A percentile compares a stretch with the other conserved stretches of the same genome.
Evolutionary conservation across 768 basidiomycete genomes (phyloP).

Genomic region (Collybiopsis confluens): DNA sequence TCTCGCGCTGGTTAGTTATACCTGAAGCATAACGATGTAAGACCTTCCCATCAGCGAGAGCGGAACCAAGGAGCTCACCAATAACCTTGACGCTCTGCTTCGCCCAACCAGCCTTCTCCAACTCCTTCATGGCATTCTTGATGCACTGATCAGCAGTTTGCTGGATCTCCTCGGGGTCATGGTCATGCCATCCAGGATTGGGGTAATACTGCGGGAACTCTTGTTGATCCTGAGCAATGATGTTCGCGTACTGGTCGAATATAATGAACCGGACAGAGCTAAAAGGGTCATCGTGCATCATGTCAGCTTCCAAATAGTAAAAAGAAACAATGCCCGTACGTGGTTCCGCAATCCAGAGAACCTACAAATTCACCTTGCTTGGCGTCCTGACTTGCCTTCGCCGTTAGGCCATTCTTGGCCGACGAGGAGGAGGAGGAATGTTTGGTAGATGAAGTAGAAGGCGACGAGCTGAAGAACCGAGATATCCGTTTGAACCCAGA

Average conservation of each 20-base stretch:
- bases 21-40: slow-evolving; percentile 37
- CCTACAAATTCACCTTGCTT: slow-evolving; percentile 83
- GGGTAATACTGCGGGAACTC: slow-evolving; percentile 96
- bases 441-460: not conserved
- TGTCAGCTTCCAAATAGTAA: too few species aligned
- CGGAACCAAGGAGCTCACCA: slow-evolving; percentile 47
- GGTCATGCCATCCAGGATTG: slow-evolving; percentile 94
- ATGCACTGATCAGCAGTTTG: slow-evolving; percentile 73
- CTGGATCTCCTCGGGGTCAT: slow-evolving; percentile 83
- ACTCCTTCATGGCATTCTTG: slow-evolving; percentile 57
- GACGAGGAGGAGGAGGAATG: not conserved
- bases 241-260: slow-evolving; percentile 83
- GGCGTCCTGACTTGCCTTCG: not conserved
- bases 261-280: slow-evolving; percentile 91
- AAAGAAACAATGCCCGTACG: slow-evolving; percentile 49
- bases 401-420: not conserved
- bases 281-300: slow-evolving; percentile 8
- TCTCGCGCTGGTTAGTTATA: slow-evolving; percentile 97
- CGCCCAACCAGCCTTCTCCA: slow-evolving; percentile 75
- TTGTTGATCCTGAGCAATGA: slow-evolving; percentile 83
- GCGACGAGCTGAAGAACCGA: not conserved
- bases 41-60: slow-evolving; percentile 11
- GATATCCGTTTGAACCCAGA: slow-evolving; percentile 1
- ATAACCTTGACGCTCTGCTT: slow-evolving; percentile 86
- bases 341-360: slow-evolving; percentile 92